Conservation (phyloP, 768 basidiomycete genomes). For the Hypholoma fasciculare region DNA sequence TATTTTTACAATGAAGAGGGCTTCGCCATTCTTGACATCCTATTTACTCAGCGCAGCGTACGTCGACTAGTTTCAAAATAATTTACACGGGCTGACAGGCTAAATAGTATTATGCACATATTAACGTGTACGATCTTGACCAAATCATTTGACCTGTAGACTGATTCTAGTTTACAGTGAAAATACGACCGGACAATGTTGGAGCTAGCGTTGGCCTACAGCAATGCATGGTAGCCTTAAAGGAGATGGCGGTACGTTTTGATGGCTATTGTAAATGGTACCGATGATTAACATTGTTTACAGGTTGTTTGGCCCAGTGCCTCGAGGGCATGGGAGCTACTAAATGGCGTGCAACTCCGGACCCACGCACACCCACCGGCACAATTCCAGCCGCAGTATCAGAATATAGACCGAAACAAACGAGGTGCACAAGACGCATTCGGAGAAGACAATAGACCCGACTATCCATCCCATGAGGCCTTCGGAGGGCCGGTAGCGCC, state of each 20-base stretch:
- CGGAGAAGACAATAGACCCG: constrained; percentile 50
- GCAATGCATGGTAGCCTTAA: constrained; percentile 62
- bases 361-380: constrained; percentile 25
- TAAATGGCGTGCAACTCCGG: constrained; percentile 66
- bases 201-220: constrained; percentile 68
- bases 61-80: constrained; percentile 23
- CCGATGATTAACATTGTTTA: constrained; percentile 12
- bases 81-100: constrained; percentile 14
- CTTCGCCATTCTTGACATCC: constrained; percentile 67
- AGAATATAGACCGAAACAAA: constrained; percentile 49
- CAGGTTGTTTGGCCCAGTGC: constrained; percentile 76
- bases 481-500: constrained; percentile 23
- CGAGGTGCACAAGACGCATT: constrained; percentile 64
- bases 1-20: constrained; percentile 57
- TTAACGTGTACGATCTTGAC: constrained; percentile 54
- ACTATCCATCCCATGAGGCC: constrained; percentile 42
- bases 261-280: constrained; percentile 2
- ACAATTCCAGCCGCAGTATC: constrained; percentile 32
- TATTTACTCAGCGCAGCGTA: constrained; percentile 75
- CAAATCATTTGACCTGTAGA: constrained; percentile 6
- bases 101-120: constrained; percentile 76
- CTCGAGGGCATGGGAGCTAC: constrained; percentile 60
- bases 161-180: constrained; percentile 45
- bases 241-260: constrained; percentile 62
- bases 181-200: constrained; percentile 66